Percentiles rank a stretch among this genome's conserved stretches.
Conservation (phyloP, 768 basidiomycete species). For the Floccularia luteovirens region DNA sequence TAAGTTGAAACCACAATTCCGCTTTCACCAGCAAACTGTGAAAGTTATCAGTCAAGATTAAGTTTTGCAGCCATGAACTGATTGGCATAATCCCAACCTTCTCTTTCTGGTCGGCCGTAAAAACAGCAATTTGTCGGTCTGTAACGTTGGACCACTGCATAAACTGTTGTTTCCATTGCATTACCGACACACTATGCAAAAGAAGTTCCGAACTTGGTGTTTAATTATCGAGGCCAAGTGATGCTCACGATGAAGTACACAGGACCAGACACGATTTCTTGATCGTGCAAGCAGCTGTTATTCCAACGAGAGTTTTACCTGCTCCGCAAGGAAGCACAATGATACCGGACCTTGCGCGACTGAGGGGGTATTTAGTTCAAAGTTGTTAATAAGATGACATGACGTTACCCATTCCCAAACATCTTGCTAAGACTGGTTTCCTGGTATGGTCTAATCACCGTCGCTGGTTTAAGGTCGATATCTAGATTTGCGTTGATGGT, state of each 20-base stretch:
- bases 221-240: conserved; percentile 2
- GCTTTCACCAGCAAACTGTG: conserved; percentile 95
- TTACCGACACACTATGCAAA: conserved; percentile 69
- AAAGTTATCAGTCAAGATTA: not conserved
- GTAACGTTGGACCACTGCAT: conserved; percentile 98
- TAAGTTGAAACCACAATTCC: conserved; percentile 99
- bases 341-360: conserved; percentile 95
- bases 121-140: conserved; percentile 93
- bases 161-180: conserved; percentile 99
- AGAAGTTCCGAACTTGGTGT: conserved; percentile 5
- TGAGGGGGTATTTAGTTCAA: conserved; percentile 15
- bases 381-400: not conserved
- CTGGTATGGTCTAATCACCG: conserved; percentile 96
- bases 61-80: not conserved
- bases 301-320: conserved; percentile 98
- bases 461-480: conserved; percentile 97
- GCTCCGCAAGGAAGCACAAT: conserved; percentile 98
- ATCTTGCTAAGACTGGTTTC: conserved; percentile 98
- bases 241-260: conserved; percentile 93
- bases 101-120: conserved; percentile 97
- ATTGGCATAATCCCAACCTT: conserved; percentile 46
- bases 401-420: conserved; percentile 92
- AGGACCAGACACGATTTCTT: conserved; percentile 97
- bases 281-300: conserved; percentile 98
- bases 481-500: conserved; percentile 94